Evolutionary conservation across 2,329 filamentous ascomycete species (phyloP).

Genomic region (Tolypocladium amazonense): DNA sequence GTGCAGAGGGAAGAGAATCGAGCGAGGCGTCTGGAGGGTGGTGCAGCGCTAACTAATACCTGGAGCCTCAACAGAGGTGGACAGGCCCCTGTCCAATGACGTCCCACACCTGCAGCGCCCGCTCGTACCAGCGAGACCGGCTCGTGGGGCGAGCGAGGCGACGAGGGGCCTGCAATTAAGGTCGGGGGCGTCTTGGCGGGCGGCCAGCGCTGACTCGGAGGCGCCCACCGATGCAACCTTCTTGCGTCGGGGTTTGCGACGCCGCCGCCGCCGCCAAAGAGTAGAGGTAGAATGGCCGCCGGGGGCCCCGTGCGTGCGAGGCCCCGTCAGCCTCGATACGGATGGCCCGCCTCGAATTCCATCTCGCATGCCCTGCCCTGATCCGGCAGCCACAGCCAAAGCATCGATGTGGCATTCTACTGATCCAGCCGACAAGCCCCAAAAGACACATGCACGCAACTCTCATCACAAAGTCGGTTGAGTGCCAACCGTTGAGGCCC

Average conservation of each 20-base stretch:
- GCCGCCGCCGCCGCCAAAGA: no score
- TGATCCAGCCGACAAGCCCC: no score
- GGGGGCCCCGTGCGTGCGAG: no score
- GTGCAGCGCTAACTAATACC: neutral
- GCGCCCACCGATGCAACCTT: neutral
- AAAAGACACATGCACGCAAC: no score
- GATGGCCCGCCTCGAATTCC: no score
- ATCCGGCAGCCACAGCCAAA: no score
- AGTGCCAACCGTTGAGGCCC: neutral
- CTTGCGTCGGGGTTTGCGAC: no score
- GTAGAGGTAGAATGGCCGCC: no score
- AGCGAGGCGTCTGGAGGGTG: neutral
- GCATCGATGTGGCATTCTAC: no score
- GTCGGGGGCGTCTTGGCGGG: neutral
- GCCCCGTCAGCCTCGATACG: no score
- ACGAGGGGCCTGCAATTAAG: neutral
- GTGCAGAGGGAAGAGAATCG: constrained; percentile 1
- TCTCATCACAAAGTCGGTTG: no score
- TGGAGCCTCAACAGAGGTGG: neutral
- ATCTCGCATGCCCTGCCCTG: no score
- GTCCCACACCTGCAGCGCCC: constrained; percentile 1
- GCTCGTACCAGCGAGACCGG: constrained; percentile 9
- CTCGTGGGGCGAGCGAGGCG: constrained; percentile 7
- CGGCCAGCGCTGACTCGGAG: neutral
- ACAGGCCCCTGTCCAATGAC: constrained; percentile 6